Evolutionary conservation across 169 alveolate genomes (phyloP).

Genomic region (Cryptosporidium ryanae): DNA sequence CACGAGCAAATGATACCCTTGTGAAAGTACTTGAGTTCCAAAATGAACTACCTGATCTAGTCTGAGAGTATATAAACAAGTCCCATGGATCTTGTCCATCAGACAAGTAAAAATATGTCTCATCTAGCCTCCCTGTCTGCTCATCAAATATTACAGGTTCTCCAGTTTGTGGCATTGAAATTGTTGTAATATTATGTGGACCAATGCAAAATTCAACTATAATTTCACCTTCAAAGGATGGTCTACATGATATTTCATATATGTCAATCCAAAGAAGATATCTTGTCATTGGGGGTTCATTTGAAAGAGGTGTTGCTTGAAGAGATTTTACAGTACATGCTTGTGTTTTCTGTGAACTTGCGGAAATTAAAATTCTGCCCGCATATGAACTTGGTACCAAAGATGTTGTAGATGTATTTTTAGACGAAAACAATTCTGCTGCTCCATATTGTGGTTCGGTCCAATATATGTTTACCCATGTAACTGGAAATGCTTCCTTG

Average conservation of each 20-base stretch:
- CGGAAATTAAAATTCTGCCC: slow-evolving; percentile 64
- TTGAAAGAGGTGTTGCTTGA: slow-evolving; percentile 55
- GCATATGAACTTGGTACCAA: slow-evolving; percentile 65
- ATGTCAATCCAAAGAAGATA: slow-evolving; percentile 80
- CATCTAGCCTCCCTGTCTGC: slow-evolving; percentile 83
- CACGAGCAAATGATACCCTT: slow-evolving; percentile 84
- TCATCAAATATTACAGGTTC: slow-evolving; percentile 79
- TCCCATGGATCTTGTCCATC: slow-evolving; percentile 83
- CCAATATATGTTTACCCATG: slow-evolving; percentile 86
- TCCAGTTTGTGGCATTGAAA: slow-evolving; percentile 65
- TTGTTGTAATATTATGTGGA: slow-evolving; percentile 77
- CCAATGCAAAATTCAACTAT: slow-evolving; percentile 78
- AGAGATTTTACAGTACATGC: slow-evolving; percentile 44
- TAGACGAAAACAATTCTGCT: slow-evolving; percentile 68
- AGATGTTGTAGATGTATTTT: slow-evolving; percentile 60
- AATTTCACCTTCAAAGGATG: slow-evolving; percentile 71
- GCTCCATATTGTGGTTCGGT: slow-evolving; percentile 81
- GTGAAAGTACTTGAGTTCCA: slow-evolving; percentile 55
- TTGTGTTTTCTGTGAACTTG: slow-evolving; percentile 56
- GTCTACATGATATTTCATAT: slow-evolving; percentile 80
- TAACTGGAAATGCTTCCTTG: slow-evolving; percentile 79
- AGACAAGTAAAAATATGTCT: slow-evolving; percentile 79
- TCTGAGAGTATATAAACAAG: slow-evolving; percentile 76
- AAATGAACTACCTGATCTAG: slow-evolving; percentile 44
- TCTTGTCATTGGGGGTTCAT: slow-evolving; percentile 80